Evolutionary conservation across 371 early-diverging fungal species (phyloP).

Genomic region (Synchytrium microbalum): DNA sequence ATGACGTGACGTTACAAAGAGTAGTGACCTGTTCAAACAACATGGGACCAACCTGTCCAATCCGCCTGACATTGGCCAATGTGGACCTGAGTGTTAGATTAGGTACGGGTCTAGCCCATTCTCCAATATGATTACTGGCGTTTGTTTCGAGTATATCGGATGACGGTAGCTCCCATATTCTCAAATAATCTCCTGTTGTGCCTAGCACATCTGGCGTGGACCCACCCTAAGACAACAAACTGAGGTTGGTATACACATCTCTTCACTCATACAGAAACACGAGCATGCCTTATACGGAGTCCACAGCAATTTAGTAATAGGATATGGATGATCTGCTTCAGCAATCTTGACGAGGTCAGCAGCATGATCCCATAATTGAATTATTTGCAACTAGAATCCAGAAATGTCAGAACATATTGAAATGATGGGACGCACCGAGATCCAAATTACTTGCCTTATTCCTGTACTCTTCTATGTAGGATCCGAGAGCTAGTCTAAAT

Average conservation of each 20-base stretch:
- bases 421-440: not conserved
- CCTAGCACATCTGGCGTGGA: constrained; percentile 64
- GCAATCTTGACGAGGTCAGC: constrained; percentile 63
- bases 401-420: not conserved
- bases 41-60: constrained; percentile 17
- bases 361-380: constrained; percentile 20
- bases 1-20: constrained; percentile 6
- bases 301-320: constrained; percentile 85
- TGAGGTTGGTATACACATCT: constrained; percentile 1
- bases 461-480: constrained; percentile 69
- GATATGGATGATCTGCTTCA: constrained; percentile 74
- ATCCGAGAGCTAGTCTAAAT: constrained; percentile 74
- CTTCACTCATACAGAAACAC: not conserved
- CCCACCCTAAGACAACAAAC: constrained; percentile 7
- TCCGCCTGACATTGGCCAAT: constrained; percentile 22
- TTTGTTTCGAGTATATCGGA: constrained; percentile 39
- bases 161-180: constrained; percentile 72
- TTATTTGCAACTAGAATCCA: constrained; percentile 23
- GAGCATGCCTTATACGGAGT: constrained; percentile 60
- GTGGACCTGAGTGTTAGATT: constrained; percentile 16
- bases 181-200: constrained; percentile 77
- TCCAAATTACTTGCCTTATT: constrained; percentile 56
- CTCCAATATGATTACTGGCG: constrained; percentile 16
- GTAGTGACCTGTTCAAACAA: constrained; percentile 4
- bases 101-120: not conserved